Conservation (phyloP, 2,329 filamentous ascomycete species). For the Neonectria hederae region DNA sequence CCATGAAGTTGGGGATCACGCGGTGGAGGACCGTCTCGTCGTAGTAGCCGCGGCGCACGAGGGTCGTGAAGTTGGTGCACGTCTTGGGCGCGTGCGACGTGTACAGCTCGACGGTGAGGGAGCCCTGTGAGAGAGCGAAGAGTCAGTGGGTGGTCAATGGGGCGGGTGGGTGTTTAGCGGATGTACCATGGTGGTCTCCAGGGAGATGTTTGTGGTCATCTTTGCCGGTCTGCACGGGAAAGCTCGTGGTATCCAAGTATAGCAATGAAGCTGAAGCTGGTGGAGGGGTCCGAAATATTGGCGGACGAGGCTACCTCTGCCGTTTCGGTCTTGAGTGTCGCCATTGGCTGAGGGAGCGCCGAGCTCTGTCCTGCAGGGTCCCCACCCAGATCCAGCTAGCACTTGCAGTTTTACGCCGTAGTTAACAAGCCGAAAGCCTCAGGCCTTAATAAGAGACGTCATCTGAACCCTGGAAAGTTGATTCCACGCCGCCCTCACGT, state of each 20-base stretch:
- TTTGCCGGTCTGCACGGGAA: slow-evolving; percentile 26
- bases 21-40: slow-evolving; percentile 88
- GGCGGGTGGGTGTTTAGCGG: neutral
- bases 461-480: slow-evolving; percentile 10
- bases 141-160: slow-evolving; percentile 2
- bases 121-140: slow-evolving; percentile 66
- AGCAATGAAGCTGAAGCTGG: neutral
- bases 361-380: slow-evolving; percentile 11
- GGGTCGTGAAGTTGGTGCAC: slow-evolving; percentile 86
- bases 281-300: slow-evolving; percentile 11
- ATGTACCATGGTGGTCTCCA: slow-evolving; percentile 86
- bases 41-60: slow-evolving; percentile 88
- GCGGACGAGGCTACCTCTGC: neutral
- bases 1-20: slow-evolving; percentile 96
- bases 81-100: slow-evolving; percentile 86
- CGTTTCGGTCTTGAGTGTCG: neutral
- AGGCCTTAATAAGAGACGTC: slow-evolving; percentile 20
- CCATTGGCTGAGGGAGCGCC: slow-evolving; percentile 7
- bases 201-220: slow-evolving; percentile 81
- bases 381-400: slow-evolving; percentile 13
- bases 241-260: neutral
- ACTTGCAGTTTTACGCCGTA: slow-evolving; percentile 11
- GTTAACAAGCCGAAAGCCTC: slow-evolving; percentile 5
- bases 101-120: slow-evolving; percentile 90
- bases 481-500: neutral